These are phyloP conservation scores for Entelexis paramagnoliae DNA, from an alignment of 1,139 yeast species.

Conservation along the genomic window DNA sequence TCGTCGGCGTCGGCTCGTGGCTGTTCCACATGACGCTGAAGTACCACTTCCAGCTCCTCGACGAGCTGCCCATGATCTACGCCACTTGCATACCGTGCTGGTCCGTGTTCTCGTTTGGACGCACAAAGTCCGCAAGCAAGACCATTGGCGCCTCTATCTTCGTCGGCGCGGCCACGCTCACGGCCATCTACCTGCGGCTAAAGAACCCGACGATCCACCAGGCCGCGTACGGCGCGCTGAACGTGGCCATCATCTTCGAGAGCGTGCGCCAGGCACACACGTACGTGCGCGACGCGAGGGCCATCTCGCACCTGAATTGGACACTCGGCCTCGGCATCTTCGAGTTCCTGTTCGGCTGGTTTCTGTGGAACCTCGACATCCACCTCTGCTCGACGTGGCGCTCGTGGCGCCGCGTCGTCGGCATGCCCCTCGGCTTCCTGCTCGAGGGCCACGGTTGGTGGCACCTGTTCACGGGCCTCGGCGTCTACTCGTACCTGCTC, in stretches of 20 bases:
- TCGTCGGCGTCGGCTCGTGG: conserved; percentile 92
- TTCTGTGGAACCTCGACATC: conserved; percentile 78
- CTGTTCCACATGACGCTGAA: conserved; percentile 88
- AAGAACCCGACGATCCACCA: conserved; percentile 86
- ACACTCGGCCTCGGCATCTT: conserved; percentile 52
- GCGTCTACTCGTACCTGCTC: conserved; percentile 55
- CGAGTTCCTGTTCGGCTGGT: conserved; percentile 62
- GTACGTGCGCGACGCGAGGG: conserved; percentile 42
- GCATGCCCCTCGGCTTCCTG: conserved; percentile 79
- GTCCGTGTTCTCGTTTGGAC: conserved; percentile 67
- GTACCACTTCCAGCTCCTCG: conserved; percentile 80
- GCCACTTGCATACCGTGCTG: conserved; percentile 94
- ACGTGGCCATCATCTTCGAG: conserved; percentile 49
- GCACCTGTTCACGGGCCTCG: conserved; percentile 44
- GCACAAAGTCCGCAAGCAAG: conserved; percentile 34
- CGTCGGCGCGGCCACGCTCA: conserved; percentile 43
- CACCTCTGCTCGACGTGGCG: conserved; percentile 64
- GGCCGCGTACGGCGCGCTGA: conserved; percentile 58
- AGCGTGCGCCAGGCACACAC: conserved; percentile 43
- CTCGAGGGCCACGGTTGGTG: conserved; percentile 98
- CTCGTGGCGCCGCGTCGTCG: conserved; percentile 52
- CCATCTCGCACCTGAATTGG: conserved; percentile 41
- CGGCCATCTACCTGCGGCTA: conserved; percentile 53
- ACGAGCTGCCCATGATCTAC: conserved; percentile 95
- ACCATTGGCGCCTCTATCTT: conserved; percentile 30